Evolutionary conservation across 345 rosid species (phyloP).

Genomic region (Aquilaria malaccensis): DNA sequence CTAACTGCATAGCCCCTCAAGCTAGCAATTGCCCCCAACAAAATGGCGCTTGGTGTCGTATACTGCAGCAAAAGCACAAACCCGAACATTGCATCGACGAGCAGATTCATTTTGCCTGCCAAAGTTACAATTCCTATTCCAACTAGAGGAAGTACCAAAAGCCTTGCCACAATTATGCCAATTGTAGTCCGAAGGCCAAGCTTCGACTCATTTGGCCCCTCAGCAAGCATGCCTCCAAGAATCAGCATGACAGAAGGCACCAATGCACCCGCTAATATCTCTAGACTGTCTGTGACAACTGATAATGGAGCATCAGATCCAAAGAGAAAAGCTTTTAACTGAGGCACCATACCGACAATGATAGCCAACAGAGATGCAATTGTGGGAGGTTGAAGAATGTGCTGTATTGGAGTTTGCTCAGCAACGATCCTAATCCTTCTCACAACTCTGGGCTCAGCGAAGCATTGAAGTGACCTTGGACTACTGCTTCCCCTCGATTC

Average conservation of each 20-base stretch:
- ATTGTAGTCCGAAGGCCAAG: conserved; percentile 78
- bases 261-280: conserved; percentile 78
- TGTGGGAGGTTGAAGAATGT: conserved; percentile 91
- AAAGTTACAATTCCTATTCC: conserved; percentile 65
- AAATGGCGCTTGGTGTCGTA: conserved; percentile 87
- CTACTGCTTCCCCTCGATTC: conserved; percentile 33
- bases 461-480: conserved; percentile 62
- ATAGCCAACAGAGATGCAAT: conserved; percentile 84
- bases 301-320: conserved; percentile 81
- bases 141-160: conserved; percentile 70
- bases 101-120: conserved; percentile 50
- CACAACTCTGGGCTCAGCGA: conserved; percentile 86
- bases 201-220: conserved; percentile 81
- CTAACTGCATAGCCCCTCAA: conserved; percentile 81
- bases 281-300: conserved; percentile 76
- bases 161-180: conserved; percentile 68
- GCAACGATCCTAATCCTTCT: conserved; percentile 86
- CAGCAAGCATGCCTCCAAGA: conserved; percentile 91
- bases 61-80: conserved; percentile 85
- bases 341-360: conserved; percentile 69
- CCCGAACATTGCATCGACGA: conserved; percentile 68
- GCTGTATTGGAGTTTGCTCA: conserved; percentile 79
- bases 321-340: conserved; percentile 54
- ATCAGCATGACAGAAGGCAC: conserved; percentile 98
- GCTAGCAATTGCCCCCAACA: conserved; percentile 87